Evolutionary conservation across 805 yeast genomes (phyloP).

Genomic region (Yamadazyma paraphyllophila): DNA sequence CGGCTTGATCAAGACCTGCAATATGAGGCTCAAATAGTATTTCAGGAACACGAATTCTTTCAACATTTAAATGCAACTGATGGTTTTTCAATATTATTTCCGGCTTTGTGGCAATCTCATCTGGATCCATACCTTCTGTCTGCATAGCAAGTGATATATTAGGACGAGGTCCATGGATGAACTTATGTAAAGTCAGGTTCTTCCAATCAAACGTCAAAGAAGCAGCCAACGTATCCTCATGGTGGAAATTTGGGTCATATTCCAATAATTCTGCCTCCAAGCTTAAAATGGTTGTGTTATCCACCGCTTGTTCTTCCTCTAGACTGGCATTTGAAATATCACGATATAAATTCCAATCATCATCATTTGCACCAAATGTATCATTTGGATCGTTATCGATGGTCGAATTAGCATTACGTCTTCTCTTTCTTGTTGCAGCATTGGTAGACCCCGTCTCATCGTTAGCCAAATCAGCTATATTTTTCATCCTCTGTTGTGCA

Average conservation of each 20-base stretch:
- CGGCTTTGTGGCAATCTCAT: slow-evolving; percentile 43
- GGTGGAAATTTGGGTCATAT: slow-evolving; percentile 80
- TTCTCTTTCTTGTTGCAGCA: slow-evolving; percentile 46
- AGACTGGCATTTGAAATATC: slow-evolving; percentile 75
- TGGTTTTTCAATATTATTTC: slow-evolving; percentile 84
- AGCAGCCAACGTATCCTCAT: slow-evolving; percentile 77
- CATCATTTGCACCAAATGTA: slow-evolving; percentile 92
- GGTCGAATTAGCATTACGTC: slow-evolving; percentile 52
- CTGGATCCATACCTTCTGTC: slow-evolving; percentile 40
- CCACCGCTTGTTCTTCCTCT: slow-evolving; percentile 78
- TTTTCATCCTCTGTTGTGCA: slow-evolving; percentile 90
- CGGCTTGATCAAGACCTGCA: slow-evolving; percentile 95
- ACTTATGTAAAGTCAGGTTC: slow-evolving; percentile 73
- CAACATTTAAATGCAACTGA: slow-evolving; percentile 87
- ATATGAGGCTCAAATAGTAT: slow-evolving; percentile 88
- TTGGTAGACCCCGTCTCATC: slow-evolving; percentile 54
- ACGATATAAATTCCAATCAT: slow-evolving; percentile 90
- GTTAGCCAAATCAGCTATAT: slow-evolving; percentile 80
- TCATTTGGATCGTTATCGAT: slow-evolving; percentile 91
- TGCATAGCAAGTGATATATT: slow-evolving; percentile 58
- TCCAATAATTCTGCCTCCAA: slow-evolving; percentile 76
- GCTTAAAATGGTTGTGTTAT: slow-evolving; percentile 53
- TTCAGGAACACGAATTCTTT: slow-evolving; percentile 90
- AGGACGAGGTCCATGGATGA: slow-evolving; percentile 86
- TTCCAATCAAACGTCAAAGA: slow-evolving; percentile 79